These are phyloP conservation scores for Solanum hybrid DNA, from an alignment of 305 asterid genomes.

Conservation along the genomic window DNA sequence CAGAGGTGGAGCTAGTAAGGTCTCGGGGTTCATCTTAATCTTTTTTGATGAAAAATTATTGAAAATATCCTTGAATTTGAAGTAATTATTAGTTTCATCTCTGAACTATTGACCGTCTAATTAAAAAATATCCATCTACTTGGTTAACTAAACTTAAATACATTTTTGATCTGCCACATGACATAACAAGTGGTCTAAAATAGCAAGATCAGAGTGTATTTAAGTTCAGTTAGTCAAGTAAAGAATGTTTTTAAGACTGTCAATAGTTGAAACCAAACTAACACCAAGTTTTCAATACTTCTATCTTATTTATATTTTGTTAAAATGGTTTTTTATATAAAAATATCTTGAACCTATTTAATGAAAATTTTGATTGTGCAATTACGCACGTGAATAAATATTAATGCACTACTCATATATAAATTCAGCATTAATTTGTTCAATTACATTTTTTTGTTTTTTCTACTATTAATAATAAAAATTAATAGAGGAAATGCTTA, in stretches of 20 bases:
- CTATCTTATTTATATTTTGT: background rate
- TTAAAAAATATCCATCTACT: too few species aligned
- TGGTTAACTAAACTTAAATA: too few species aligned
- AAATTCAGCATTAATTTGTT: background rate
- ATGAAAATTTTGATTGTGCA: too few species aligned
- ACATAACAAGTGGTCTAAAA: background rate
- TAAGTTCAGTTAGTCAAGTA: background rate
- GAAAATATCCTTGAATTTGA: fast-evolving
- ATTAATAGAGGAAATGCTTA: background rate
- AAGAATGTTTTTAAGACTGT: too few species aligned
- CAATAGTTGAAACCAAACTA: background rate
- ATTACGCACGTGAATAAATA: background rate
- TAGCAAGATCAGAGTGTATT: background rate
- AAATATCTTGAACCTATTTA: background rate
- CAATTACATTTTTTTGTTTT: background rate
- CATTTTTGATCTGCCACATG: background rate
- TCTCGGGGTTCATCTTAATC: background rate
- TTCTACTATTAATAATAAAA: background rate
- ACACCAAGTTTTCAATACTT: background rate
- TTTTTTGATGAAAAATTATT: too few species aligned
- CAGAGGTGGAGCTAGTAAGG: background rate
- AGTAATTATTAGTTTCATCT: background rate
- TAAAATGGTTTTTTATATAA: too few species aligned
- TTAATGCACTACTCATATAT: background rate
- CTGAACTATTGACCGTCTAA: background rate